A percentile compares a stretch with the other conserved stretches of the same genome.
Evolutionary conservation across 1,139 yeast genomes (phyloP).

Genomic region (Chernovozyma sophiae-reginae): DNA sequence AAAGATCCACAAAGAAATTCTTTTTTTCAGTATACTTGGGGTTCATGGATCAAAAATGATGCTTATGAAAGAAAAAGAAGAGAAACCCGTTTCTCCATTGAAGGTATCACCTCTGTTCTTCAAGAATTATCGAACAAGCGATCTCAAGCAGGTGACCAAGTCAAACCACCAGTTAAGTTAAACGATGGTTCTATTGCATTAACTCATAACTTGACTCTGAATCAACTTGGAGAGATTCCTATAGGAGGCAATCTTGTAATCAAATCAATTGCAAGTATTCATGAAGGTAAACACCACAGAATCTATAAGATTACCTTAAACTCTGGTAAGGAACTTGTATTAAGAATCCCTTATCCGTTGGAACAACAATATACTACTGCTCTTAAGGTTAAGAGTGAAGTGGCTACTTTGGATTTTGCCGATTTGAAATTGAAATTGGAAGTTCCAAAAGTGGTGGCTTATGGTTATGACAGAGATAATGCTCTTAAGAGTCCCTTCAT

Average conservation of each 20-base stretch:
- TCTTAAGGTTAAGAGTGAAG: conserved; percentile 78
- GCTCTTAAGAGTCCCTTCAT: conserved; percentile 69
- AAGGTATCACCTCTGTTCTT: conserved; percentile 59
- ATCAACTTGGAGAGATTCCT: conserved; percentile 37
- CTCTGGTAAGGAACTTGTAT: conserved; percentile 58
- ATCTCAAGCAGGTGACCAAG: conserved; percentile 21
- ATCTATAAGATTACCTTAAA: conserved; percentile 67
- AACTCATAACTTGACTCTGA: conserved; percentile 39
- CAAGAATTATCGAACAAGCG: conserved; percentile 27
- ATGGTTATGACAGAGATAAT: conserved; percentile 61
- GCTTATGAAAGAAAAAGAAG: conserved; percentile 67
- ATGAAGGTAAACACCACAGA: conserved; percentile 93
- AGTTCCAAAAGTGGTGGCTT: conserved; percentile 75
- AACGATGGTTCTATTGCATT: conserved; percentile 42
- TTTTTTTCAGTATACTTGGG: conserved; percentile 90
- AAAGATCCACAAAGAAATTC: conserved; percentile 67
- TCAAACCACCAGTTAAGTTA: conserved; percentile 33
- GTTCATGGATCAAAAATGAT: conserved; percentile 86
- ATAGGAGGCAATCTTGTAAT: conserved; percentile 37
- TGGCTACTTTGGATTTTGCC: conserved; percentile 86
- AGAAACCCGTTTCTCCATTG: conserved; percentile 77
- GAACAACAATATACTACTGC: conserved; percentile 61
- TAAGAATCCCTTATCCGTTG: conserved; percentile 81
- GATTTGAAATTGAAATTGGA: conserved; percentile 47
- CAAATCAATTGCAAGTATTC: conserved; percentile 75